phyloP scores from a whole-genome alignment of 768 basidiomycete species.

The Coprinopsis cinerea region DNA sequence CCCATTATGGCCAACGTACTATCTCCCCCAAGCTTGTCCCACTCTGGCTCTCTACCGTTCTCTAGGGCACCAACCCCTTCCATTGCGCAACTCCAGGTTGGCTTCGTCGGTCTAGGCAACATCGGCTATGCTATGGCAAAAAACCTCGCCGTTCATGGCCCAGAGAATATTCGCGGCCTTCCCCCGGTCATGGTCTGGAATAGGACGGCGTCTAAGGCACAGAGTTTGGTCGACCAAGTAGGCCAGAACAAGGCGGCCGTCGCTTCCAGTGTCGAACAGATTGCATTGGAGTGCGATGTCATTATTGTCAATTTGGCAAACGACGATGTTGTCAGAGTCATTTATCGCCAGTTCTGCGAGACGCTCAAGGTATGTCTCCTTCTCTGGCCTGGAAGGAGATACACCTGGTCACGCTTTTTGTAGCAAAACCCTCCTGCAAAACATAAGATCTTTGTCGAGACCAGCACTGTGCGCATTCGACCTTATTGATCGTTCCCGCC shows the following conservation, averaged over 20 bases:
- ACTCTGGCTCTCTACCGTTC: slow-evolving; percentile 12
- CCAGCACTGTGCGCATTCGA: slow-evolving; percentile 60
- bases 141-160: slow-evolving; percentile 61
- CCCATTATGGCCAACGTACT: slow-evolving; percentile 5
- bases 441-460: slow-evolving; percentile 79
- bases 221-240: slow-evolving; percentile 50
- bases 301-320: slow-evolving; percentile 69
- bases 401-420: no score
- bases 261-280: slow-evolving; percentile 49
- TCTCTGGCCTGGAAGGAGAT: no score
- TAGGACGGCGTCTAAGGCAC: slow-evolving; percentile 56
- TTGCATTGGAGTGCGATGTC: slow-evolving; percentile 65
- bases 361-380: slow-evolving; percentile 44
- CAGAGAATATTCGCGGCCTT: slow-evolving; percentile 26
- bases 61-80: slow-evolving; percentile 16
- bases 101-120: slow-evolving; percentile 48
- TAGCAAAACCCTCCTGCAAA: slow-evolving; percentile 37
- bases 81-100: slow-evolving; percentile 25
- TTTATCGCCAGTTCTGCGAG: slow-evolving; percentile 56
- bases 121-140: slow-evolving; percentile 77
- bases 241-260: slow-evolving; percentile 49
- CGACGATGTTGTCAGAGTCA: slow-evolving; percentile 61
- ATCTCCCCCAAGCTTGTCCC: neutral
- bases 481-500: no score
- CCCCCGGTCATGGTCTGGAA: slow-evolving; percentile 72